Evolutionary conservation across 2,329 filamentous ascomycete species (phyloP), one percentile per base, ranked within the genome.

Genomic region (Pseudogymnoascus sp.): DNA sequence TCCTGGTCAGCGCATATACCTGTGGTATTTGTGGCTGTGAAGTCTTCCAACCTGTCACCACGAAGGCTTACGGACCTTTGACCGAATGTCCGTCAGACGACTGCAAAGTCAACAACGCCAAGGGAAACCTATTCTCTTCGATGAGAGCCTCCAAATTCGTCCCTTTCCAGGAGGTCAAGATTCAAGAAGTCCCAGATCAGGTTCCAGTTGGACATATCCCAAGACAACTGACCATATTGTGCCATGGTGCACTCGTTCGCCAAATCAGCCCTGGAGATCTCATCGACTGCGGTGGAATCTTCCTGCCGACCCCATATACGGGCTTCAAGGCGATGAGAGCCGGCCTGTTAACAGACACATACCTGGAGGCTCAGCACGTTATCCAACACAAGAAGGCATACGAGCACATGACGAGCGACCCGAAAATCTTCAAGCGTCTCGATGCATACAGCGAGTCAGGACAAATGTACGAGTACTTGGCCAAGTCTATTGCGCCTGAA

Each of bases 111-210:
- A 97, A 97, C 75, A 92, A 96, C 74, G 85, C 90, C 67, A 96
- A 94, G 74, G 94, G 94, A 16, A 91, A 97, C 74, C 82, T 99
- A 38, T 93, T 96, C 73, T 85, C 95, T 37, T 97, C 93, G 0
- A 95, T 92, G n/a, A 85, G 94, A 69, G 94, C 93, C 0, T 97
- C 92, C 59, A 99, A 97, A 71, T 99, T 97, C 71, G 78, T 96
- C 70, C 92, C 94, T 3, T 99, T 99, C 79, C 94, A 99, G 75
- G 94, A 99, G 75, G 86, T 97, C 75, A 97, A 97, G 78, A 92
- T 99, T 61, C 94, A 99, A 75, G 94, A 99, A 73, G 90, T 97
- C 86, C 92, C 94, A n/a, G 94, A 99, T 73, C 94, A 99, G 74
- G 94, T 99, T 0, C 94, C 94, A 6, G 95, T 99, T 65, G 94